Conservation (phyloP, 495 filamentous ascomycete species). For the Acidomyces sp. region DNA sequence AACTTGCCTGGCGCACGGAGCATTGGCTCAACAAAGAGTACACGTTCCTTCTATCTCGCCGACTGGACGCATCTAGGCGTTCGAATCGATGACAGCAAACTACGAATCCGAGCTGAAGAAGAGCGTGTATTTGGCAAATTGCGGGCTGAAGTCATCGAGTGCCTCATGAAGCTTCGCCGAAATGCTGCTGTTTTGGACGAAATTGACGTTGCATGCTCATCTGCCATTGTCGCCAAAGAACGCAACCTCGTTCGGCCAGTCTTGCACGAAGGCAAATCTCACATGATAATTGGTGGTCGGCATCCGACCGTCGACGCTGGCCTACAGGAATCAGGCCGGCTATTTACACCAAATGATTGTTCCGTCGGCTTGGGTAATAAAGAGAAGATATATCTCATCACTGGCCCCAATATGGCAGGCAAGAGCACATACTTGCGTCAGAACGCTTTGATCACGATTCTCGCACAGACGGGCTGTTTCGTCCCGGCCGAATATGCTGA, state of each 20-base stretch:
- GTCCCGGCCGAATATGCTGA: conserved; percentile 78
- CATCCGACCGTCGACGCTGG: conserved; percentile 83
- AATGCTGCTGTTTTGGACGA: conserved; percentile 85
- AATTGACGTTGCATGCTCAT: conserved; percentile 76
- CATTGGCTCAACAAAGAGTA: conserved; percentile 67
- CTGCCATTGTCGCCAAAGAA: conserved; percentile 63
- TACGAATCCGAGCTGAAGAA: conserved; percentile 70
- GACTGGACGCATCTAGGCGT: conserved; percentile 72
- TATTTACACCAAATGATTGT: conserved; percentile 81
- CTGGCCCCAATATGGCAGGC: conserved; percentile 97
- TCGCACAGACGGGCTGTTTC: conserved; percentile 83
- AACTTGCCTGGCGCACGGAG: conserved; percentile 40
- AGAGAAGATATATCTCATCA: conserved; percentile 75
- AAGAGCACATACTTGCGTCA: conserved; percentile 93
- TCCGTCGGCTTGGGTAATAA: conserved; percentile 52
- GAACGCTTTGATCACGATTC: conserved; percentile 82
- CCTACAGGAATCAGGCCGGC: conserved; percentile 63
- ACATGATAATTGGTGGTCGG: conserved; percentile 66
- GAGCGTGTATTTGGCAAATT: conserved; percentile 55
- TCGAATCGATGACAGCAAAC: conserved; percentile 55
- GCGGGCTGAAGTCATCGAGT: conserved; percentile 59
- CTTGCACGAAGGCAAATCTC: conserved; percentile 39
- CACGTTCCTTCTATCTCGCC: conserved; percentile 68
- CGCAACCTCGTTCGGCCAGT: conserved; percentile 59
- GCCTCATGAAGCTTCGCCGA: conserved; percentile 68